Base-by-base conservation (phyloP, 2,329 filamentous ascomycete species). In the Penicillium sp. region DNA sequence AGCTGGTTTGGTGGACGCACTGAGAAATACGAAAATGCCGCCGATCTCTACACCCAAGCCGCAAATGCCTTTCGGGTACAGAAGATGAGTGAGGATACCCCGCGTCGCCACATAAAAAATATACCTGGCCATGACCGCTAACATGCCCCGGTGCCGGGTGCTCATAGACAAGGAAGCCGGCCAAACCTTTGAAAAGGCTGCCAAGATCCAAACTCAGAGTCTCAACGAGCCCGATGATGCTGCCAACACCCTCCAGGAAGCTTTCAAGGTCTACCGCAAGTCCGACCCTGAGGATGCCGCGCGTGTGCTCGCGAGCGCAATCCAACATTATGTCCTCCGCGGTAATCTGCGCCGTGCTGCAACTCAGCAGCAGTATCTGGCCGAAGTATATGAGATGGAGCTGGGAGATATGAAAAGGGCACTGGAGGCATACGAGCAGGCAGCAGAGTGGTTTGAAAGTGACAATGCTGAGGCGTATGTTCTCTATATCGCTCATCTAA, bases 251-350 rank as follows among this genome's bases (percentile, higher is more conserved):
- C 72, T 88, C 44, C 79, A 83, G 56, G 89, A 96, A 64, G 92
- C 92, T 35, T 96, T 89, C 76, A 95, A 96, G 72, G 84, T 87
- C 43, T 96, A 95, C 70, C 78, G 83, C 56, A 93, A 88, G 67
- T 80, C 84, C 36, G 80, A 85, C 55, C 88, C 88, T 13, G 75
- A 86, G 59, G 83, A 90, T 56, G 90, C 89, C 11, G 85, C 84
- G 29, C 74, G 85, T 45, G 88, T 85, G 57, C 71, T 95, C 39
- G 79, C 87, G 48, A 70, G 80, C 49, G 84, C 88, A 27, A 87
- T 96, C 60, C 73, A 80, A 41, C 85, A 92, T 62, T 96, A 94
- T 67, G 90, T 86, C 53, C 69, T 78, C 52, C 89, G 88, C 67
- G 89, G 89, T 45, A 95, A 95, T 66, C 89, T 95, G 68, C 77